Evolutionary conservation across 306 rosid genomes (phyloP), one percentile per base, ranked within the genome.

Genomic region (Sesbania bispinosa): DNA sequence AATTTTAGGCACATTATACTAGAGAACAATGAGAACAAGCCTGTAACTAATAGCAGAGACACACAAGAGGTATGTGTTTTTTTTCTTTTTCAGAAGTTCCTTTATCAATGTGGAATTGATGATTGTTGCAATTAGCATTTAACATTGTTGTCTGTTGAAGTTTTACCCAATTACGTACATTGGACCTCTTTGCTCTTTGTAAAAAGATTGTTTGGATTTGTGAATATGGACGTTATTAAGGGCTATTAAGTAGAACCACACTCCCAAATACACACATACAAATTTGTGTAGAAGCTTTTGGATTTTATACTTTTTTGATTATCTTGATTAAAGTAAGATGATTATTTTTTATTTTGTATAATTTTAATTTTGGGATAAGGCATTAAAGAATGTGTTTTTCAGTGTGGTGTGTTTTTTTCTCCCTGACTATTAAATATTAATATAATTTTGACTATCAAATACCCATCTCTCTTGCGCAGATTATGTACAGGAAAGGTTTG

Each of bases 1-100:
- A 85, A 81, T 83, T 89, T 90, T 78, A 81, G 98, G 80, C 98
- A 93, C 80, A 85, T 93, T 29, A 79, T 93, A 64, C 81, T 93
- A 43, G 98, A 93, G 77, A 93, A 93, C 82, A 93, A 93, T 51
- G 98, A 93, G 76, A 87, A 84, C 80, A 93, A 93, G 74, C 98
- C 98, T 10, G 98, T 93, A 74, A 90, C 98, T 68, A 93, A 93
- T 77, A 90, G 97, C 82, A 85, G 97, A 83, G 98, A 93, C 79
- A 93, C 98, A 23, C 98, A 93, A 80, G 98, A 93, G 96, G 98
- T 93, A 75, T 29, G 23, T n/a, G n/a, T n/a, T n/a, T n/a, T n/a
- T n/a, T n/a, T n/a, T n/a, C n/a, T n/a, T n/a, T n/a, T 26, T 57
- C 9, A 4, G 64, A 15, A 41, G 72, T 43, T 38, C 15, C 10